A percentile compares a stretch with the other conserved stretches of the same genome.
Evolutionary conservation across 2,329 filamentous ascomycete species (phyloP).

Genomic region (Phialocephala subalpina): DNA sequence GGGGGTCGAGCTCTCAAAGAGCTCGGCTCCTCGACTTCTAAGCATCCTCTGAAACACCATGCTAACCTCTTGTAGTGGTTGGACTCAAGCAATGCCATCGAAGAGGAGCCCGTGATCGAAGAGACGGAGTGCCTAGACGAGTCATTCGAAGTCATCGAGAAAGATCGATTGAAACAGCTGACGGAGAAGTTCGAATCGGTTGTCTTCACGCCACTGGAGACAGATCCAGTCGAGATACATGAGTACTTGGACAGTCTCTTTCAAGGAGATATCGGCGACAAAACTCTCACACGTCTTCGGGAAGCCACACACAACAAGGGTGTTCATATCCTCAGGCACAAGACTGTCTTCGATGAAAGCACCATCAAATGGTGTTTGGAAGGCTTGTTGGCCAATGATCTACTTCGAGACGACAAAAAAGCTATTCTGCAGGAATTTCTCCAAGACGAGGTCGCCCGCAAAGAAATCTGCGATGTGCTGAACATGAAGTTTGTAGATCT

Average conservation of each 20-base stretch:
- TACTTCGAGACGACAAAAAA: constrained; percentile 58
- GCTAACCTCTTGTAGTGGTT: no score
- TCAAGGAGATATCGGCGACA: constrained; percentile 45
- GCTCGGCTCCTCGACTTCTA: no score
- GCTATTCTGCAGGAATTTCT: constrained; percentile 56
- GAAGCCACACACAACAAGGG: constrained; percentile 17
- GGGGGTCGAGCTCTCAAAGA: no score
- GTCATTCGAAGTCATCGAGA: constrained; percentile 55
- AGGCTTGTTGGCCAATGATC: constrained; percentile 55
- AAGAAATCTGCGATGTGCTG: constrained; percentile 62
- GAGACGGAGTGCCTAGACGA: constrained; percentile 21
- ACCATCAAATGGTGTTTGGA: constrained; percentile 53
- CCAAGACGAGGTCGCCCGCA: constrained; percentile 53
- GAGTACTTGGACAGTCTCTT: constrained; percentile 60
- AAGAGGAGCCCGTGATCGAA: constrained; percentile 32
- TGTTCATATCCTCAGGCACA: neutral
- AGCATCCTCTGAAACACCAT: no score
- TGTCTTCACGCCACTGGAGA: constrained; percentile 56
- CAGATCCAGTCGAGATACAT: constrained; percentile 53
- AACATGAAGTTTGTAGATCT: constrained; percentile 60
- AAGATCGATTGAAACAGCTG: constrained; percentile 52
- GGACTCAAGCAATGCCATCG: constrained; percentile 7
- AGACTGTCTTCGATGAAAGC: constrained; percentile 45
- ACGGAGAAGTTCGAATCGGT: constrained; percentile 62
- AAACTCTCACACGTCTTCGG: constrained; percentile 51